phyloP scores from a whole-genome alignment of 495 filamentous ascomycete genomes.

The Tetracladium marchalianum region DNA sequence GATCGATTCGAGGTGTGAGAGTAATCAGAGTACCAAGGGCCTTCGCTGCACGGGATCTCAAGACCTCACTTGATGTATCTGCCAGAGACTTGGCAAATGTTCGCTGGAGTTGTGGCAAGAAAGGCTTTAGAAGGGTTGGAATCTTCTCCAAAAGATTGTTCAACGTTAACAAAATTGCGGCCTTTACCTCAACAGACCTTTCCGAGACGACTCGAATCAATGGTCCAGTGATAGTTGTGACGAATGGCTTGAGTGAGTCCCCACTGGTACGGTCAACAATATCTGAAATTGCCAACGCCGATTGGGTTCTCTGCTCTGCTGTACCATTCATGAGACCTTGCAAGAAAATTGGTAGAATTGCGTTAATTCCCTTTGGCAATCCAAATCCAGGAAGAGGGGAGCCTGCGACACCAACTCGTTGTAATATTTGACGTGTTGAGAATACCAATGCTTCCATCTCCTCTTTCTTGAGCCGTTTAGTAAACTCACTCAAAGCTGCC shows the following conservation, averaged over 20 bases:
- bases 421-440: constrained; percentile 73
- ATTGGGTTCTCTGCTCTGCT: constrained; percentile 79
- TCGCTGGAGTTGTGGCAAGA: constrained; percentile 90
- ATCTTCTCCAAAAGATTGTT: constrained; percentile 97
- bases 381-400: constrained; percentile 80
- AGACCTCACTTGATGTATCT: constrained; percentile 80
- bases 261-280: constrained; percentile 84
- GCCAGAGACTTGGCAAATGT: constrained; percentile 95
- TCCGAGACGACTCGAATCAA: constrained; percentile 96
- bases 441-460: constrained; percentile 94
- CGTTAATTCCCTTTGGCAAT: constrained; percentile 94
- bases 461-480: constrained; percentile 83
- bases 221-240: constrained; percentile 94
- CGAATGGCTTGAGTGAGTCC: constrained; percentile 79
- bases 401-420: constrained; percentile 81
- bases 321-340: constrained; percentile 96
- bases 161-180: constrained; percentile 85
- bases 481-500: constrained; percentile 80
- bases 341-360: constrained; percentile 91
- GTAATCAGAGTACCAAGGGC: constrained; percentile 94
- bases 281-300: constrained; percentile 89
- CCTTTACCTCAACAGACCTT: constrained; percentile 87
- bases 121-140: constrained; percentile 88
- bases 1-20: constrained; percentile 90
- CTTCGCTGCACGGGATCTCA: constrained; percentile 86